Conservation (phyloP, 768 basidiomycete species). For the Cystofilobasidium macerans region DNA sequence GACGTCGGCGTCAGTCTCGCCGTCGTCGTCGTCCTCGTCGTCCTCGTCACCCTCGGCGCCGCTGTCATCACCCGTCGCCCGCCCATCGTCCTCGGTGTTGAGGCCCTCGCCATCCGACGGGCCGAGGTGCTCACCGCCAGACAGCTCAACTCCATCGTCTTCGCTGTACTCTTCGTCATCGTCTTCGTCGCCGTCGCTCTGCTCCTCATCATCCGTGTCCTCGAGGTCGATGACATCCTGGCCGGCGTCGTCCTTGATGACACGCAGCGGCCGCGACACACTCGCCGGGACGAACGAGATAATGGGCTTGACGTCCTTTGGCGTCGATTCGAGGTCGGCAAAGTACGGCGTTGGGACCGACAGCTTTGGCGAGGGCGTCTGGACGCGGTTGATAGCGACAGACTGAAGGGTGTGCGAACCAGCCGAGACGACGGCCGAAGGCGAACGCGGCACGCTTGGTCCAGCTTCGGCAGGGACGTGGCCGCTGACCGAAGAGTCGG, state of each 20-base stretch:
- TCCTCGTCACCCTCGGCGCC: slow-evolving; percentile 12
- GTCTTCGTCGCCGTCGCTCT: slow-evolving; percentile 10
- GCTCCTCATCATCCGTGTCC: slow-evolving; percentile 19
- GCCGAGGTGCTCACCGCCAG: neutral
- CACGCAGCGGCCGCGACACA: neutral
- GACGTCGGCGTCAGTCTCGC: slow-evolving; percentile 9
- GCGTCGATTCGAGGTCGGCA: neutral
- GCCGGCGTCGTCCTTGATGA: slow-evolving; percentile 11
- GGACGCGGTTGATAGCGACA: neutral
- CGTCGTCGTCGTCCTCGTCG: slow-evolving; percentile 13
- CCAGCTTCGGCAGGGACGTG: too few relatives aligned
- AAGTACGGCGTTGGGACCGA: neutral
- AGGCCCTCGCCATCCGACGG: neutral
- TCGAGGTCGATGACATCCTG: slow-evolving; percentile 21
- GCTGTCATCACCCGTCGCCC: neutral
- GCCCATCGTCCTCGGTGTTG: slow-evolving; percentile 1
- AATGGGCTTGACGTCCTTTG: neutral
- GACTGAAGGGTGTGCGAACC: neutral
- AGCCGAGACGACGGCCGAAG: too few relatives aligned
- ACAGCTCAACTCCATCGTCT: neutral
- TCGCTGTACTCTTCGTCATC: neutral
- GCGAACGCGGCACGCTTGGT: too few relatives aligned
- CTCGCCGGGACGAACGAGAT: neutral
- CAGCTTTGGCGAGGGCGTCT: neutral
- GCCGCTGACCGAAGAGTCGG: too few relatives aligned